Percentiles rank a stretch among this genome's conserved stretches.
These are phyloP conservation scores for Plasmodium fragile DNA, from an alignment of 169 alveolate genomes.

Conservation along the genomic window DNA sequence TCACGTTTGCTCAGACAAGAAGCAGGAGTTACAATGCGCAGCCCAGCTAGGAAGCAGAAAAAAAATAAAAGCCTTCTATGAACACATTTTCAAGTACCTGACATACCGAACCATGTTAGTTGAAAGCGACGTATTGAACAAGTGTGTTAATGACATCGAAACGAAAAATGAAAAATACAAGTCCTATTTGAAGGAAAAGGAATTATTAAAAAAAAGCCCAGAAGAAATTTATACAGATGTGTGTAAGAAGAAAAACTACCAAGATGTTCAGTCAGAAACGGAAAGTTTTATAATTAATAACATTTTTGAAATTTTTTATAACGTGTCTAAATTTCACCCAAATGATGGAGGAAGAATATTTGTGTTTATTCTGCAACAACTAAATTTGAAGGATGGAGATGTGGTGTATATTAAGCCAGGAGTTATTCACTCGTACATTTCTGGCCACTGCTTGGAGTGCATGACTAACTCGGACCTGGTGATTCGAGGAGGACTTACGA, in stretches of 20 bases:
- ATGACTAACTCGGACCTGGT: slow-evolving; percentile 97
- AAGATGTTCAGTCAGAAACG: slow-evolving; percentile 13
- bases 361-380: slow-evolving; percentile 90
- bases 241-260: slow-evolving; percentile 41
- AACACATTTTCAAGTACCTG: slow-evolving; percentile 48
- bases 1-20: background rate
- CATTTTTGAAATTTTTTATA: slow-evolving; percentile 35
- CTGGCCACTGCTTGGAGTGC: slow-evolving; percentile 95
- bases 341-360: slow-evolving; percentile 92
- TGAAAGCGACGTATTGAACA: slow-evolving; percentile 7
- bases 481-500: slow-evolving; percentile 97
- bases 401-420: slow-evolving; percentile 92
- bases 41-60: background rate
- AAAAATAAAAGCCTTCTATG: slow-evolving; percentile 41
- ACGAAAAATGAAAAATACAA: slow-evolving; percentile 16
- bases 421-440: slow-evolving; percentile 95
- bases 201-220: background rate
- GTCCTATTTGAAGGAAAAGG: slow-evolving; percentile 7
- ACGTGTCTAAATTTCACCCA: slow-evolving; percentile 82
- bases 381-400: slow-evolving; percentile 91
- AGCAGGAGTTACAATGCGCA: slow-evolving; percentile 6
- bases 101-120: slow-evolving; percentile 15
- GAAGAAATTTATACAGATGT: slow-evolving; percentile 21
- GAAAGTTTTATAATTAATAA: slow-evolving; percentile 18
- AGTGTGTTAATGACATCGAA: slow-evolving; percentile 7